A percentile compares a stretch with the other conserved stretches of the same genome.
phyloP scores from a whole-genome alignment of 78 protist genomes.

The Emiliania huxleyi region DNA sequence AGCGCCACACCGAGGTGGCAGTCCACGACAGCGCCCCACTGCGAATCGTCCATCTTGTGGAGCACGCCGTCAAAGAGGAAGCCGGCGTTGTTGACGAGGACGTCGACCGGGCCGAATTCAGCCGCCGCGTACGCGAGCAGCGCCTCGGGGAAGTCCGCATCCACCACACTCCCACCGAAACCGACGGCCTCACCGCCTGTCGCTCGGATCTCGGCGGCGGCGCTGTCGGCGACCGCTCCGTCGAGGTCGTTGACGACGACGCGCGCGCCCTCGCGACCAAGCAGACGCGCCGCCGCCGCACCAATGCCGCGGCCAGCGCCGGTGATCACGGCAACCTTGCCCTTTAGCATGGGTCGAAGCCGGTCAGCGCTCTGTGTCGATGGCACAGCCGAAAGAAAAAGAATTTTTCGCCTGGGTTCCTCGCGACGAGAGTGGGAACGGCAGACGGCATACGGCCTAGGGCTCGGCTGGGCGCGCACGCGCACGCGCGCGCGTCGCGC shows the following conservation, averaged over 20 bases:
- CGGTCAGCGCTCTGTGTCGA: too few relatives aligned
- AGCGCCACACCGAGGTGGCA: constrained; percentile 11
- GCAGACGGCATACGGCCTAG: too few relatives aligned
- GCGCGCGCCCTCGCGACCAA: not conserved
- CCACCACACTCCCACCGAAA: not conserved
- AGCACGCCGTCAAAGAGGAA: constrained; percentile 22
- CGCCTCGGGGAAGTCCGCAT: not conserved
- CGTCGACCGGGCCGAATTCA: not conserved
- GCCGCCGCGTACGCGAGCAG: not conserved
- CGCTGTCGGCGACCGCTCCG: not conserved
- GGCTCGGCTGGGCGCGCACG: too few relatives aligned
- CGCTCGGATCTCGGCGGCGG: not conserved
- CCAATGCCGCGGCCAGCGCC: constrained; percentile 38
- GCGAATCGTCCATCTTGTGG: constrained; percentile 18
- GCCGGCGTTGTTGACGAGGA: constrained; percentile 40
- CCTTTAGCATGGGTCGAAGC: not conserved
- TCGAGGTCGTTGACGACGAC: constrained; percentile 23
- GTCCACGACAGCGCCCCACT: not conserved
- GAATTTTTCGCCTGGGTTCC: too few relatives aligned
- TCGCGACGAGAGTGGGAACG: too few relatives aligned
- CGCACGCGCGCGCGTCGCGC: too few relatives aligned
- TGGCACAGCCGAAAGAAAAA: too few relatives aligned
- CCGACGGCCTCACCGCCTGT: not conserved
- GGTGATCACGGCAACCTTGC: not conserved
- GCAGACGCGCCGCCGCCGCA: not conserved